A percentile compares a stretch with the other conserved stretches of the same genome.
phyloP scores from a whole-genome alignment of 2,329 filamentous ascomycete genomes.

The Blumeriella jaapii region DNA sequence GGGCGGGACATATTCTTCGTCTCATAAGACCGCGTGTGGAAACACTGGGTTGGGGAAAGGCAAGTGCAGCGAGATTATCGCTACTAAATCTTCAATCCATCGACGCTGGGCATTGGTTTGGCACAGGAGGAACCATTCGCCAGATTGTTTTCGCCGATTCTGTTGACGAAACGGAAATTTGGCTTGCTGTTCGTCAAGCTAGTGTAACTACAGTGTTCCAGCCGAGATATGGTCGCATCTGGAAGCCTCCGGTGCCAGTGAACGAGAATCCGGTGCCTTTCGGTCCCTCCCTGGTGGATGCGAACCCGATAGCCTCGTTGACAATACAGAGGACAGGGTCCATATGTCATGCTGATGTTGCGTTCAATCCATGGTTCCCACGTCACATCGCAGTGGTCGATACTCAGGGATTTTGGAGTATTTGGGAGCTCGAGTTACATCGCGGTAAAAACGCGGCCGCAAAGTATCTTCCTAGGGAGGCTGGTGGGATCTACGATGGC shows the following conservation, averaged over 20 bases:
- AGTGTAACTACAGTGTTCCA: slow-evolving; percentile 33
- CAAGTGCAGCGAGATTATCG: slow-evolving; percentile 15
- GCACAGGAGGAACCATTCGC: slow-evolving; percentile 33
- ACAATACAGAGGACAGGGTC: slow-evolving; percentile 40
- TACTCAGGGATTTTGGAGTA: slow-evolving; percentile 50
- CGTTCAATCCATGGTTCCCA: slow-evolving; percentile 50
- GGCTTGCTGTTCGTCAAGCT: slow-evolving; percentile 36
- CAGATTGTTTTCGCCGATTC: slow-evolving; percentile 35
- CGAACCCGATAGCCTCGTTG: slow-evolving; percentile 44
- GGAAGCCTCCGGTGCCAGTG: slow-evolving; percentile 6
- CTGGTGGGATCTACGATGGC: slow-evolving; percentile 20
- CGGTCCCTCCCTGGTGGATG: slow-evolving; percentile 39
- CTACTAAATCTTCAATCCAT: slow-evolving; percentile 12
- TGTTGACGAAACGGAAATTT: slow-evolving; percentile 28
- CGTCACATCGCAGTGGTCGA: slow-evolving; percentile 58
- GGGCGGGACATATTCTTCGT: slow-evolving; percentile 24
- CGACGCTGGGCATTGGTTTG: slow-evolving; percentile 24
- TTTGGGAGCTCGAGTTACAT: slow-evolving; percentile 42
- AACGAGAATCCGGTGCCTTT: slow-evolving; percentile 8
- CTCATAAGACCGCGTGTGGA: slow-evolving; percentile 21
- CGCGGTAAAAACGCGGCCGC: slow-evolving; percentile 7
- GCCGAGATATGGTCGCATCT: slow-evolving; percentile 17
- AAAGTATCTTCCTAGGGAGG: slow-evolving; percentile 12
- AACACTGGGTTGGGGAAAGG: slow-evolving; percentile 21
- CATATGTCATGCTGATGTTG: slow-evolving; percentile 46